Evolutionary conservation across 805 yeast species (phyloP).

Genomic region (Kluyveromyces aestuarii): DNA sequence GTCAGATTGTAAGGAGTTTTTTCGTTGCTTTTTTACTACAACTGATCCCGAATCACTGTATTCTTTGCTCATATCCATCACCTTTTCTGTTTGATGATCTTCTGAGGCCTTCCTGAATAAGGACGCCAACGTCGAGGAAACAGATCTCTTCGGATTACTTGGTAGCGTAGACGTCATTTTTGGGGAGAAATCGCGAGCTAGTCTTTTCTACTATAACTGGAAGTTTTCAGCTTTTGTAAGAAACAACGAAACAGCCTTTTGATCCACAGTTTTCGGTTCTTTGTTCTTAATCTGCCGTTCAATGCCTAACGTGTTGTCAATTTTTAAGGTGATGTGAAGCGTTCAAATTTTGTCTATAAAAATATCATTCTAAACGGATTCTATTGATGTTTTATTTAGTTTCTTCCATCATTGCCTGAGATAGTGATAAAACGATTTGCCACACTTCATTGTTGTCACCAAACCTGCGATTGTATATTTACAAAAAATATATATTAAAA

Average conservation of each 20-base stretch:
- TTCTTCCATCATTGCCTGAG: too few relatives aligned
- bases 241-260: too few relatives aligned
- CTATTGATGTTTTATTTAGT: background rate
- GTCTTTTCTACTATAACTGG: too few relatives aligned
- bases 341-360: background rate
- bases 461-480: too few relatives aligned
- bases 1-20: background rate
- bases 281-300: too few relatives aligned
- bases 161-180: background rate
- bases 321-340: background rate
- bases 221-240: too few relatives aligned
- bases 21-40: background rate
- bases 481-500: too few relatives aligned
- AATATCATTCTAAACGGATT: background rate
- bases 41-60: conserved; percentile 1
- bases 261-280: background rate
- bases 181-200: too few relatives aligned
- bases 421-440: too few relatives aligned
- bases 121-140: conserved; percentile 20
- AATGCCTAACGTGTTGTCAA: background rate
- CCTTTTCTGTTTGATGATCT: background rate
- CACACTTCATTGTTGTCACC: too few relatives aligned
- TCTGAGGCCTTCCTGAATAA: conserved; percentile 13
- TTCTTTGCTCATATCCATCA: background rate
- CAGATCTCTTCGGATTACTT: conserved; percentile 14